A percentile compares a stretch with the other conserved stretches of the same genome.
Evolutionary conservation across 768 basidiomycete genomes (phyloP).

Genomic region (Naganishia vaughanmartiniae): DNA sequence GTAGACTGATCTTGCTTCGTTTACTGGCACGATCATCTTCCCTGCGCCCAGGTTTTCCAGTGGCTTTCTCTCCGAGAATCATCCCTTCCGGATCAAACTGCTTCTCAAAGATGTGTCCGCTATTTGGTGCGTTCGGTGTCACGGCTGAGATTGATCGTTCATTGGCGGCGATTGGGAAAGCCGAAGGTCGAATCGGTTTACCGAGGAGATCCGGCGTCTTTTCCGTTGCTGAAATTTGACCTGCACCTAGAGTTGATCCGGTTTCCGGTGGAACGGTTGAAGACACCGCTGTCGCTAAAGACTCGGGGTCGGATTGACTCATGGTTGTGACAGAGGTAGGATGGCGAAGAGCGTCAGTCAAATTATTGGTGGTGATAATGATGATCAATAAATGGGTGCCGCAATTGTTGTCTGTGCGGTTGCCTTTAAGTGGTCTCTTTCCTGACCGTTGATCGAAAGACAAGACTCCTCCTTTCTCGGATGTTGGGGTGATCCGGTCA

Average conservation of each 20-base stretch:
- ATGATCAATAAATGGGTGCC: neutral
- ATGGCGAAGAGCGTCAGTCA: neutral
- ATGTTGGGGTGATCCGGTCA: too few species aligned
- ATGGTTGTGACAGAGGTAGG: neutral
- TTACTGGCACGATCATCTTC: conserved; percentile 16
- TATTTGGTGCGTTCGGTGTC: neutral
- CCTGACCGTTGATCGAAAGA: too few species aligned
- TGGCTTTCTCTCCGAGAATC: conserved; percentile 16
- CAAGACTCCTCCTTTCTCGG: too few species aligned
- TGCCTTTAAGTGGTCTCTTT: too few species aligned
- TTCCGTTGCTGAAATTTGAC: neutral
- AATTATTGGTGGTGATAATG: neutral
- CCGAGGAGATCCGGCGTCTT: neutral
- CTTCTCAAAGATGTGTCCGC: neutral
- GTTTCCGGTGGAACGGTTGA: conserved; percentile 3
- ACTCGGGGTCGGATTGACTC: neutral
- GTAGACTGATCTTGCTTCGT: neutral
- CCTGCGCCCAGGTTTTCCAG: neutral
- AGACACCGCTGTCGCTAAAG: neutral
- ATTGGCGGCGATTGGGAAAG: neutral
- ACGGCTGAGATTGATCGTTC: conserved; percentile 3
- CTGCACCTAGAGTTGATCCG: neutral
- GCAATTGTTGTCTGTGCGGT: neutral
- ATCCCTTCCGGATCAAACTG: neutral
- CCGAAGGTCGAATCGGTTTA: conserved; percentile 10